Conservation (phyloP, 2,329 filamentous ascomycete genomes). For the Colletotrichum echinochloae region DNA sequence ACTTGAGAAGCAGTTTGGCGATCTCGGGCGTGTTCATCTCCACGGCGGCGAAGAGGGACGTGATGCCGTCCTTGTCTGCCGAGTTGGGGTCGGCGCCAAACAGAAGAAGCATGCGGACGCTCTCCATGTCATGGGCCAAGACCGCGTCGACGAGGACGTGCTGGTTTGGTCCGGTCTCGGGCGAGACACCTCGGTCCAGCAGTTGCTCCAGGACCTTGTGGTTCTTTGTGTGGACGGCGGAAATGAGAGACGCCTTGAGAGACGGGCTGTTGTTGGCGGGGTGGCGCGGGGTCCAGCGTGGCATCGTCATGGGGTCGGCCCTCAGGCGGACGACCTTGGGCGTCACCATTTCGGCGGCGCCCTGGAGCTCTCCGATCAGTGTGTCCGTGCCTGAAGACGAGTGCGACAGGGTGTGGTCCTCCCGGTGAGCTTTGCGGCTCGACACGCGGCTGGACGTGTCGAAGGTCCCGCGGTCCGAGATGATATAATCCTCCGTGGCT, state of each 20-base stretch:
- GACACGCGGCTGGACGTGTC: slow-evolving; percentile 37
- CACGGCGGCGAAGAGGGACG: slow-evolving; percentile 63
- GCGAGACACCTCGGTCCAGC: slow-evolving; percentile 67
- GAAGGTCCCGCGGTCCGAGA: slow-evolving; percentile 29
- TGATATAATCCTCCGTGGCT: slow-evolving; percentile 22
- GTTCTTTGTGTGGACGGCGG: slow-evolving; percentile 68
- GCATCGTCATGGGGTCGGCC: slow-evolving; percentile 63
- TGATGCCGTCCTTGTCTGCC: slow-evolving; percentile 60
- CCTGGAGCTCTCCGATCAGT: slow-evolving; percentile 49
- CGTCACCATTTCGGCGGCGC: slow-evolving; percentile 30
- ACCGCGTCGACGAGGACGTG: slow-evolving; percentile 67
- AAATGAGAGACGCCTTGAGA: slow-evolving; percentile 61
- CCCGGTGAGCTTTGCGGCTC: slow-evolving; percentile 39
- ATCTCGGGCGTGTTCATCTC: slow-evolving; percentile 67
- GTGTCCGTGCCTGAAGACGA: slow-evolving; percentile 50
- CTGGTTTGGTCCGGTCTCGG: slow-evolving; percentile 59
- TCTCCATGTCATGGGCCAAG: slow-evolving; percentile 63
- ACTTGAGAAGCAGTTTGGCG: slow-evolving; percentile 71
- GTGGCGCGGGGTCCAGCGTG: slow-evolving; percentile 63
- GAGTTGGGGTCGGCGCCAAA: slow-evolving; percentile 70
- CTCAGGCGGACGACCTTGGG: slow-evolving; percentile 61
- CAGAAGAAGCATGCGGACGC: slow-evolving; percentile 65
- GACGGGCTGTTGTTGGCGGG: slow-evolving; percentile 55
- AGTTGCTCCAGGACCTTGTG: slow-evolving; percentile 68
- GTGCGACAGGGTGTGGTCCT: slow-evolving; percentile 45